A percentile compares a stretch with the other conserved stretches of the same genome.
These are phyloP conservation scores for Wickerhamiella australiensis DNA, from an alignment of 805 yeast species.

Conservation along the genomic window DNA sequence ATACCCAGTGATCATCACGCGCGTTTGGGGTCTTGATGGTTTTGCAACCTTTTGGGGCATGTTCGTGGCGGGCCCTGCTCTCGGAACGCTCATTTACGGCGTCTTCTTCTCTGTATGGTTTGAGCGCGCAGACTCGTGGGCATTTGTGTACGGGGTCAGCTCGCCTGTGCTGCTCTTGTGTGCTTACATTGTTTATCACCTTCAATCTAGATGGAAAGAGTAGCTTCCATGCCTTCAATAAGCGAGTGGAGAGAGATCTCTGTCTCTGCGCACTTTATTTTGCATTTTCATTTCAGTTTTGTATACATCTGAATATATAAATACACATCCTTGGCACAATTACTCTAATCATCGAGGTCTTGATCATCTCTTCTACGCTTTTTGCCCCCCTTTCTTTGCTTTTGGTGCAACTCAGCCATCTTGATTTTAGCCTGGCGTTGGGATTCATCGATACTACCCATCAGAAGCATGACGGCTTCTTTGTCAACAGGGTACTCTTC, in stretches of 20 bases:
- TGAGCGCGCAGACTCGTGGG: conserved; percentile 30
- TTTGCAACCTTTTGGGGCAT: conserved; percentile 91
- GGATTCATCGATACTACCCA: conserved; percentile 83
- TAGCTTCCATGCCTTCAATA: neutral
- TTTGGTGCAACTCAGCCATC: conserved; percentile 52
- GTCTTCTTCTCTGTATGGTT: conserved; percentile 53
- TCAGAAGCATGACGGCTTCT: conserved; percentile 62
- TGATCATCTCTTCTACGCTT: conserved; percentile 35
- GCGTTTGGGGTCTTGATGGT: conserved; percentile 76
- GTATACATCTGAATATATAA: neutral
- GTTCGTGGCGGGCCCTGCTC: conserved; percentile 78
- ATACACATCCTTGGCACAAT: neutral
- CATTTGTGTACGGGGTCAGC: conserved; percentile 15
- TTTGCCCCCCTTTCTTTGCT: conserved; percentile 33
- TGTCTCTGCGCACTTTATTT: no score
- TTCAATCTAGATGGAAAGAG: conserved; percentile 9
- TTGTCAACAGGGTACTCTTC: conserved; percentile 74
- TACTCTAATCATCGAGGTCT: conserved; percentile 33
- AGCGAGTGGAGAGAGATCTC: no score
- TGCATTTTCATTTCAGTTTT: no score
- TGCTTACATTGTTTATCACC: conserved; percentile 10
- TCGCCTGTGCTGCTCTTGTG: conserved; percentile 14
- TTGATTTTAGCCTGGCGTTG: conserved; percentile 77
- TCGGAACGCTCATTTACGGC: conserved; percentile 62
- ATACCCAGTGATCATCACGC: conserved; percentile 72